A percentile compares a stretch with the other conserved stretches of the same genome.
phyloP scores from a whole-genome alignment of 176 grass and related monocot species.

The Hordeum marinum region DNA sequence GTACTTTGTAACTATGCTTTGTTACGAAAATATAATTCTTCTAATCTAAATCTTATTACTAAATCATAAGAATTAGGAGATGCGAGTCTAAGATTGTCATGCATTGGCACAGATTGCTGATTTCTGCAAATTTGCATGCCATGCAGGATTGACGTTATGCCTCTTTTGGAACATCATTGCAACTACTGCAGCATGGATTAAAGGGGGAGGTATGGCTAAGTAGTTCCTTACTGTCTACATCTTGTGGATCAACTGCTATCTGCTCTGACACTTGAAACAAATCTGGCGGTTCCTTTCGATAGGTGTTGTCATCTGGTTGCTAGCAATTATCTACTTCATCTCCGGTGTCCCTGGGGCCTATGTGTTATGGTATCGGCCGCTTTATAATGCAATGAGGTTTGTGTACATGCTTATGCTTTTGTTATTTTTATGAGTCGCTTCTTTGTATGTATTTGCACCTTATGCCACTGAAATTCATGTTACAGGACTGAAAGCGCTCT shows the following conservation, averaged over 20 bases:
- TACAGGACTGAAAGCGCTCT: slow-evolving; percentile 94
- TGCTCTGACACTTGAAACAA: slow-evolving; percentile 12
- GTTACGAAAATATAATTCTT: slow-evolving; percentile 18
- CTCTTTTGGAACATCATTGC: slow-evolving; percentile 91
- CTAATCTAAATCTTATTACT: neutral
- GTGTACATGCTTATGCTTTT: slow-evolving; percentile 1
- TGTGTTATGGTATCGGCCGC: slow-evolving; percentile 91
- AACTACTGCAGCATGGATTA: slow-evolving; percentile 91
- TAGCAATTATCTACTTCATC: slow-evolving; percentile 94
- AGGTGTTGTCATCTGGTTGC: slow-evolving; percentile 95
- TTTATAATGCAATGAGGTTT: slow-evolving; percentile 98
- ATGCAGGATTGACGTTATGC: slow-evolving; percentile 74
- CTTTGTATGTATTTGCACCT: slow-evolving; percentile 10
- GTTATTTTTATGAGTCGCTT: slow-evolving; percentile 5
- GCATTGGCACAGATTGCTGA: slow-evolving; percentile 29
- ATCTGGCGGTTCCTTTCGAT: slow-evolving; percentile 1
- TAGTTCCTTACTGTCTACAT: neutral
- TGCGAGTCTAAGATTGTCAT: neutral
- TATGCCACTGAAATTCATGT: slow-evolving; percentile 12
- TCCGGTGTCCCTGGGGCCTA: slow-evolving; percentile 87
- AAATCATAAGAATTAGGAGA: neutral
- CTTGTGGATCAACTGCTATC: neutral
- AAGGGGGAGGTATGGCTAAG: slow-evolving; percentile 61
- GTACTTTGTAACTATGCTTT: neutral
- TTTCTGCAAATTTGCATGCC: slow-evolving; percentile 15